A percentile compares a stretch with the other conserved stretches of the same genome.
Evolutionary conservation across 805 yeast genomes (phyloP).

Genomic region (Pichia deserticola): DNA sequence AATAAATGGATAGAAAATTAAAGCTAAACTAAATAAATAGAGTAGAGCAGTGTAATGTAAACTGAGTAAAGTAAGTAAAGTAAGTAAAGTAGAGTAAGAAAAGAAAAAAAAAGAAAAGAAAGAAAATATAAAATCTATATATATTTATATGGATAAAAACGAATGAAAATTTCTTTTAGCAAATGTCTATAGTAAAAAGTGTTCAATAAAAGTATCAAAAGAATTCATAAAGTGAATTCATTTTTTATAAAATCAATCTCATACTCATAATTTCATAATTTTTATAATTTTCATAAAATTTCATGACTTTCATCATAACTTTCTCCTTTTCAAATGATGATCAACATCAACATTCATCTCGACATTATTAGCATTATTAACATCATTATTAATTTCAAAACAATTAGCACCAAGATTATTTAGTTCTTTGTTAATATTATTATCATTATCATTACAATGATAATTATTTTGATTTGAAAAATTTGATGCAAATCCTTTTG

Average conservation of each 20-base stretch:
- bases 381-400: not conserved
- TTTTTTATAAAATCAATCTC: too few relatives aligned
- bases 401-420: too few relatives aligned
- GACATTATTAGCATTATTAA: not conserved
- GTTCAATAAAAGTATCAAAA: too few relatives aligned
- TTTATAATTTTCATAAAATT: too few relatives aligned
- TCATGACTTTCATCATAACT: not conserved
- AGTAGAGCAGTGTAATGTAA: not conserved
- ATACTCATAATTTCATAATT: too few relatives aligned
- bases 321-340: not conserved
- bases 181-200: not conserved
- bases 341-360: not conserved
- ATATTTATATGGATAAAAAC: too few relatives aligned
- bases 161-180: too few relatives aligned
- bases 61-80: not conserved
- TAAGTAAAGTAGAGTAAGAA: not conserved
- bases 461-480: not conserved
- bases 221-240: too few relatives aligned
- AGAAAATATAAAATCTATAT: not conserved
- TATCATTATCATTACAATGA: too few relatives aligned
- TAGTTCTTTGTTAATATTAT: too few relatives aligned
- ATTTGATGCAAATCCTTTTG: constrained; percentile 4
- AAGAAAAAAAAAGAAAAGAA: not conserved
- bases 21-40: too few relatives aligned
- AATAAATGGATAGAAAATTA: too few relatives aligned